Conservation (phyloP, 1,139 yeast genomes). For the Nakaseomyces delphensis region DNA sequence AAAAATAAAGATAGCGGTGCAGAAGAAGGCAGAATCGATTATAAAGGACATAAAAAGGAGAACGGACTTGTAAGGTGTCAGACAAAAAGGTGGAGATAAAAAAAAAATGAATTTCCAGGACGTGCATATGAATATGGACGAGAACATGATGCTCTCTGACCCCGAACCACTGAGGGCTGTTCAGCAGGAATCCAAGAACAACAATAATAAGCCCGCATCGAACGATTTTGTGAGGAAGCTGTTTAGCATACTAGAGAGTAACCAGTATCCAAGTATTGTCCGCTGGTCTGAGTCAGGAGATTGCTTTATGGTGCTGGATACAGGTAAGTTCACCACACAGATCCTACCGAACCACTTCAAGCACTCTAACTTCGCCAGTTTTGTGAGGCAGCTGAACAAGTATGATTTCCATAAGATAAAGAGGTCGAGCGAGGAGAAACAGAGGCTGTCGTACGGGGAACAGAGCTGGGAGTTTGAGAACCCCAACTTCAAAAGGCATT, state of each 20-base stretch:
- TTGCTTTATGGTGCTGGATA: conserved; percentile 79
- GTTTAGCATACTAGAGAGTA: conserved; percentile 45
- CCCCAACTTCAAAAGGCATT: conserved; percentile 65
- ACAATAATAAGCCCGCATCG: conserved; percentile 8
- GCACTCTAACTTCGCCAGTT: conserved; percentile 89
- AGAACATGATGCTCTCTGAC: neutral
- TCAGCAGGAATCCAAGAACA: conserved; percentile 7
- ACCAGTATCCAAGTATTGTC: conserved; percentile 57
- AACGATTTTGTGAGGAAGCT: conserved; percentile 9
- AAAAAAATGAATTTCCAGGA: conserved; percentile 2
- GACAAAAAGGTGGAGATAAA: neutral
- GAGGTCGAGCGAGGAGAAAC: conserved; percentile 39
- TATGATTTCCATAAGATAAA: conserved; percentile 94
- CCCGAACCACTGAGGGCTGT: neutral
- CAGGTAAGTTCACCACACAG: conserved; percentile 75
- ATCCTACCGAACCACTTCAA: conserved; percentile 87
- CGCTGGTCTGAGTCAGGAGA: conserved; percentile 80
- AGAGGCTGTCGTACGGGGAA: conserved; percentile 51
- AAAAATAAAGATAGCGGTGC: too few relatives aligned
- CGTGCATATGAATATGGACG: conserved; percentile 1
- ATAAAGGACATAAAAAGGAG: neutral
- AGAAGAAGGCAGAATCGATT: too few relatives aligned
- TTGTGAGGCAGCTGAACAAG: conserved; percentile 93
- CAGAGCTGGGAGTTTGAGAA: conserved; percentile 93
- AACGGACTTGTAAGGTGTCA: too few relatives aligned